phyloP scores from a whole-genome alignment of 768 basidiomycete species.

The Lactifluus subvellereus region DNA sequence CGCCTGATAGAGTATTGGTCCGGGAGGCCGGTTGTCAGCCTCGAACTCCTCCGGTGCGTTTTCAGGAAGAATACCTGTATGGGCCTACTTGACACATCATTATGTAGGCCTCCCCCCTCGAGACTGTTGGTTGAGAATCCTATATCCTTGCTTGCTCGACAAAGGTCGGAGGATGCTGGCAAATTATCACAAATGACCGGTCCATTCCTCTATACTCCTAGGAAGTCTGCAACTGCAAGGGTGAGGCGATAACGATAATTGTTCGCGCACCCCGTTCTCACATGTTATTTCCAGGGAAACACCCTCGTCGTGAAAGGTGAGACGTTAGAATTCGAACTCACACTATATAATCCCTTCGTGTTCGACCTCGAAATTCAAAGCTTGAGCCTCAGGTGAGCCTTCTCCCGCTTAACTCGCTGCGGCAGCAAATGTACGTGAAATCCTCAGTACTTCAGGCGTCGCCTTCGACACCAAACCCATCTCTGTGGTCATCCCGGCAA shows the following conservation, averaged over 20 bases:
- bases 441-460: slow-evolving; percentile 71
- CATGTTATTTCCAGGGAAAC: slow-evolving; percentile 39
- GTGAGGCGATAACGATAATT: slow-evolving; percentile 34
- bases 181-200: slow-evolving; percentile 55
- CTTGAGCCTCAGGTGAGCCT: slow-evolving; percentile 66
- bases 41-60: slow-evolving; percentile 72
- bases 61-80: neutral
- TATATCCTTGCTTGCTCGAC: slow-evolving; percentile 44
- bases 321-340: slow-evolving; percentile 70
- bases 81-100: slow-evolving; percentile 1
- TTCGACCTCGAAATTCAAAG: slow-evolving; percentile 88
- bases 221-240: slow-evolving; percentile 53
- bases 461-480: slow-evolving; percentile 61
- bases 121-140: slow-evolving; percentile 73
- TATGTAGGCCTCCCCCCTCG: slow-evolving; percentile 56
- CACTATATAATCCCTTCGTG: slow-evolving; percentile 85
- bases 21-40: slow-evolving; percentile 68
- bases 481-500: slow-evolving; percentile 64
- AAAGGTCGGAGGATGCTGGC: slow-evolving; percentile 31
- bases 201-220: slow-evolving; percentile 90
- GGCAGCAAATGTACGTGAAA: neutral
- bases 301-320: slow-evolving; percentile 78
- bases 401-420: neutral
- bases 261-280: neutral
- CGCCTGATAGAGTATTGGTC: slow-evolving; percentile 83